Evolutionary conservation across 768 basidiomycete genomes (phyloP), one percentile per base, ranked within the genome.

Genomic region (Lentinula raphanica): DNA sequence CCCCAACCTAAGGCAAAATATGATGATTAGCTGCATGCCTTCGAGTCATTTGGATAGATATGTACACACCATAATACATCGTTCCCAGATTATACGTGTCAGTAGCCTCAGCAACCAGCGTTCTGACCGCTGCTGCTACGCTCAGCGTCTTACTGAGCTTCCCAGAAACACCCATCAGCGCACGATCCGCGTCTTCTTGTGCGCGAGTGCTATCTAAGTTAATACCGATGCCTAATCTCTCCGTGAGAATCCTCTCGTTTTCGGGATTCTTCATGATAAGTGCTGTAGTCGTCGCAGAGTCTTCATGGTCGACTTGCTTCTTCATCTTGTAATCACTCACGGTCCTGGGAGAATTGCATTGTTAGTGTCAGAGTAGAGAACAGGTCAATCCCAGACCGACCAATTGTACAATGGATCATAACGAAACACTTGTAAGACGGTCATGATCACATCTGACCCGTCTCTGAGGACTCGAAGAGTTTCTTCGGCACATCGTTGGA

Each of bases 371-470:
- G n/a, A 40, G n/a, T 40, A n/a, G 19, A n/a, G 49, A 15, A 2
- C 35, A 36, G 7, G 12, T 36, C 29, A n/a, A 15, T n/a, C 25
- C 29, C 17, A 32, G n/a, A 25, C 83, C 35, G 49, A 93, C 95
- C 96, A 98, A 29, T 85, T 87, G 65, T 98, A 91, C 19, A 99
- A 79, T 5, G 97, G 96, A 69, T 99, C 96, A 66, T 96, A 85
- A 69, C 91, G 93, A 83, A 98, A 97, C 13, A 98, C 96, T 66
- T 97, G 95, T 36, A 99, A 78, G 3, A 99, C 90, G 0, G 95
- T 98, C 81, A 94, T 84, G 66, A 99, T 87, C 45, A 96, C 84
- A 32, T 87, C 89, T 0, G 92, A 91, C 9, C 86, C 83, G 38
- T 89, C 86, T 11, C 95, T 83, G 32, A 98, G 76, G 4, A 99